phyloP scores from a whole-genome alignment of 2,329 filamentous ascomycete species.

The Ophiocordyceps camponoti-rufipedis region DNA sequence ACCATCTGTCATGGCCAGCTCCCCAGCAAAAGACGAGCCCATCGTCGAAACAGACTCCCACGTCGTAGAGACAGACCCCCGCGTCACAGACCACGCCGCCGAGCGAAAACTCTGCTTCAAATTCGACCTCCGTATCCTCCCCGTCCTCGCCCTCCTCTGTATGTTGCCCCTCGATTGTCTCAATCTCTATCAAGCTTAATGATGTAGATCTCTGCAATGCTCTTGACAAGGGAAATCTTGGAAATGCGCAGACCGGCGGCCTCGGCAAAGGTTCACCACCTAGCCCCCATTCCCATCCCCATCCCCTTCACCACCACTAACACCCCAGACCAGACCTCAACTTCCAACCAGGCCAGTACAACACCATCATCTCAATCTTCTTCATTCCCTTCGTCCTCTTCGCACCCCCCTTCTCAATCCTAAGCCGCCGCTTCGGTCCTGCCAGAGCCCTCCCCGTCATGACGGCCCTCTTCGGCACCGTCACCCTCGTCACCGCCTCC shows the following conservation, averaged over 20 bases:
- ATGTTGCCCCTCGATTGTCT: no score
- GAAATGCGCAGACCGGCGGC: constrained; percentile 37
- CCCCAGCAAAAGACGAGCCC: no score
- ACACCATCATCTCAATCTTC: constrained; percentile 53
- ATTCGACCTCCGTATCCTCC: constrained; percentile 34
- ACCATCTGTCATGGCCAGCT: no score
- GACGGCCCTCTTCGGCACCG: constrained; percentile 54
- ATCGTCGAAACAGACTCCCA: no score
- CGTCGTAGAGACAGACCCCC: neutral
- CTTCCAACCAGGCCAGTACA: constrained; percentile 48
- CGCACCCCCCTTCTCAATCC: constrained; percentile 37
- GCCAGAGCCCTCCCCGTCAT: constrained; percentile 47
- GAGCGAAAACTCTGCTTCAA: constrained; percentile 33
- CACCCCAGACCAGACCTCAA: constrained; percentile 16
- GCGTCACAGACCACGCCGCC: constrained; percentile 20
- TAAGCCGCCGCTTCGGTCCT: constrained; percentile 55
- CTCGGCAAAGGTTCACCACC: constrained; percentile 14
- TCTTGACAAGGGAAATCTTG: constrained; percentile 23
- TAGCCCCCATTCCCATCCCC: neutral
- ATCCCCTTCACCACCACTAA: neutral
- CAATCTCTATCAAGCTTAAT: no score
- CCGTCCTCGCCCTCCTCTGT: constrained; percentile 36
- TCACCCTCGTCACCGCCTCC: constrained; percentile 41
- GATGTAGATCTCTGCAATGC: constrained; percentile 25
- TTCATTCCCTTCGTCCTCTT: constrained; percentile 60